Conservation (phyloP, 2,329 filamentous ascomycete species). For the Calonectria pseudoreteaudii region DNA sequence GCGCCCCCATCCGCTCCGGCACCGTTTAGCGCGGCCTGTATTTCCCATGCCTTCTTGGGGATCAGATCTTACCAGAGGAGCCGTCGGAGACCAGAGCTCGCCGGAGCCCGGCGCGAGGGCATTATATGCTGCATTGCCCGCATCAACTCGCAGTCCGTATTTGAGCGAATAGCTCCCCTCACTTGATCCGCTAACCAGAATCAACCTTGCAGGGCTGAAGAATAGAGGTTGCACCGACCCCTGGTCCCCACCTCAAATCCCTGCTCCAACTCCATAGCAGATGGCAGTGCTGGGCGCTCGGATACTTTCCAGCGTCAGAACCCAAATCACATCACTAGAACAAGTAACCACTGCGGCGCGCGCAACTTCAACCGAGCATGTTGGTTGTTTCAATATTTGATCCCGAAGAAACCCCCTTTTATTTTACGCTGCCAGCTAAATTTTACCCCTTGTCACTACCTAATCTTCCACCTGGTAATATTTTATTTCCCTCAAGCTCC, state of each 20-base stretch:
- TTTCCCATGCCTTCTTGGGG: not conserved
- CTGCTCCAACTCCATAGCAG: not conserved
- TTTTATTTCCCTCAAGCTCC: not conserved
- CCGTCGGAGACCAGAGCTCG: not conserved
- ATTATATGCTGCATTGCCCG: not conserved
- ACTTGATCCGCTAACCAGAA: not conserved
- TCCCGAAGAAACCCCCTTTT: not conserved
- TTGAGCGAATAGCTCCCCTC: not conserved
- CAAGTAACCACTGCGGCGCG: conserved; percentile 5
- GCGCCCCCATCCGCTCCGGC: not conserved
- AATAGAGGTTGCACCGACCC: conserved; percentile 12
- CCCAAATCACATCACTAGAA: not conserved
- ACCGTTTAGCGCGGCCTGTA: not conserved
- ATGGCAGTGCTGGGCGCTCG: conserved; percentile 3
- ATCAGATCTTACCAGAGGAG: not conserved
- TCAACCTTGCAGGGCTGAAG: conserved; percentile 22
- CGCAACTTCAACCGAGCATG: not conserved
- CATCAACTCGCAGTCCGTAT: not conserved
- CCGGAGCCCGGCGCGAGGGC: not conserved
- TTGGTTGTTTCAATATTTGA: not conserved
- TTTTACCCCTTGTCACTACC: not conserved
- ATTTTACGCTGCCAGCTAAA: not conserved
- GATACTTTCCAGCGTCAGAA: not conserved
- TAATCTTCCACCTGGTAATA: not conserved
- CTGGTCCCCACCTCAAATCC: not conserved